These are phyloP conservation scores for Paraglomus occultum DNA, from an alignment of 192 early-diverging fungal genomes.

Conservation along the genomic window DNA sequence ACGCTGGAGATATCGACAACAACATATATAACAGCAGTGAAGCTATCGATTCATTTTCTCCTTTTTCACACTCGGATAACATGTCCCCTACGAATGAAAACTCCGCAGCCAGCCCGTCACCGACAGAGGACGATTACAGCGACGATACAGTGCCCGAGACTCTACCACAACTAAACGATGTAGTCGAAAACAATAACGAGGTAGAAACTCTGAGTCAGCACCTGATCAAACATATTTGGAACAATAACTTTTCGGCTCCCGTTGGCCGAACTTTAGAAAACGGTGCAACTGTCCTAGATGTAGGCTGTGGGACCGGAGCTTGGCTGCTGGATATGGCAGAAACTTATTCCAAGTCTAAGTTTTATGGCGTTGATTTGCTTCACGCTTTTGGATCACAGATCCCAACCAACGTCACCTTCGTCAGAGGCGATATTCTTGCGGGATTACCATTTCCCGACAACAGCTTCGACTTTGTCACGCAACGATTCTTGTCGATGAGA, in stretches of 20 bases:
- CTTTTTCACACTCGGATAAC: no score
- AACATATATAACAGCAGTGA: no score
- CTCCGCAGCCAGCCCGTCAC: no score
- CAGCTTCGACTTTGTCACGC: slow-evolving; percentile 36
- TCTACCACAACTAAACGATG: no score
- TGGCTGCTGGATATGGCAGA: slow-evolving; percentile 38
- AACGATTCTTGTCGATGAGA: slow-evolving; percentile 30
- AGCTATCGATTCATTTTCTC: no score
- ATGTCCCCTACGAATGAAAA: no score
- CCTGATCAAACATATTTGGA: neutral
- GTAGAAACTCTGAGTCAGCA: neutral
- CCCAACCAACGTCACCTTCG: neutral
- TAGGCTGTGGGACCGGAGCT: slow-evolving; percentile 36
- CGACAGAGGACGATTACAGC: no score
- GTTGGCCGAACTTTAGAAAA: neutral
- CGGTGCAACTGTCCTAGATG: neutral
- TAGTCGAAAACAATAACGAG: neutral
- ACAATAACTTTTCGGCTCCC: slow-evolving; percentile 1
- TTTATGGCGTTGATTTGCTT: slow-evolving; percentile 34
- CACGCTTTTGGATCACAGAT: slow-evolving; percentile 30
- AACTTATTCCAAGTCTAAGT: slow-evolving; percentile 38
- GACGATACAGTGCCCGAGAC: no score
- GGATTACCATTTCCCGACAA: slow-evolving; percentile 25
- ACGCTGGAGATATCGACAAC: no score
- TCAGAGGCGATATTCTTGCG: slow-evolving; percentile 7